These are phyloP conservation scores for Begonia loranthoides DNA, from an alignment of 306 rosid genomes.

Conservation along the genomic window DNA sequence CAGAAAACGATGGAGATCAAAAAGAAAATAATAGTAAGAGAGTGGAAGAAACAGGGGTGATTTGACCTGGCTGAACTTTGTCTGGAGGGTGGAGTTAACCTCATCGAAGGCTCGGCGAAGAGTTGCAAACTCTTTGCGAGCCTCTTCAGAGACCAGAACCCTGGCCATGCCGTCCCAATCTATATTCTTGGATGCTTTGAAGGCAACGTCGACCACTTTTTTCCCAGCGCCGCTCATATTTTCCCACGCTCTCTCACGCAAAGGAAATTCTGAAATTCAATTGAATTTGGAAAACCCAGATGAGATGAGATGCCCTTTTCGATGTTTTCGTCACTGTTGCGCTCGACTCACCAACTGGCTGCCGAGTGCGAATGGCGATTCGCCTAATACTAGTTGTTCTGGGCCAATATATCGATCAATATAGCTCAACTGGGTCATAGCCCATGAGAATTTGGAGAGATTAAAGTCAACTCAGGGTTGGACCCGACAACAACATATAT, in stretches of 20 bases:
- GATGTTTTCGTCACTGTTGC: background rate
- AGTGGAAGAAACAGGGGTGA: background rate
- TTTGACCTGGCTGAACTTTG: constrained; percentile 87
- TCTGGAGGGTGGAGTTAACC: constrained; percentile 74
- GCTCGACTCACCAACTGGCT: background rate
- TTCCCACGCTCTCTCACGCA: constrained; percentile 8
- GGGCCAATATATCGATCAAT: background rate
- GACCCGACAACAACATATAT: too few relatives aligned
- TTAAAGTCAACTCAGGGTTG: too few relatives aligned
- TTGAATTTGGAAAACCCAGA: background rate
- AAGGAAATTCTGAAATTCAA: background rate
- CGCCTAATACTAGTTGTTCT: background rate
- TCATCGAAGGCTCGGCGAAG: constrained; percentile 98
- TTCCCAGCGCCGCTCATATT: constrained; percentile 81
- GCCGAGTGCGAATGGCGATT: background rate
- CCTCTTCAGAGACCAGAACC: constrained; percentile 85
- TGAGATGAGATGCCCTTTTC: background rate
- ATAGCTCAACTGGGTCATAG: too few relatives aligned
- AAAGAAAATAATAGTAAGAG: background rate
- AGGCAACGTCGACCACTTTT: constrained; percentile 60
- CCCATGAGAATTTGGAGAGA: too few relatives aligned
- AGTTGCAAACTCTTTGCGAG: constrained; percentile 71
- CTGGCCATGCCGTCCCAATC: constrained; percentile 99
- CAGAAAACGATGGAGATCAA: background rate
- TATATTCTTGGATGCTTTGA: constrained; percentile 61